Percentiles rank a stretch among this genome's conserved stretches.
These are phyloP conservation scores for Hortiboletus rubellus DNA, from an alignment of 1,284 basidiomycete species.

Conservation along the genomic window DNA sequence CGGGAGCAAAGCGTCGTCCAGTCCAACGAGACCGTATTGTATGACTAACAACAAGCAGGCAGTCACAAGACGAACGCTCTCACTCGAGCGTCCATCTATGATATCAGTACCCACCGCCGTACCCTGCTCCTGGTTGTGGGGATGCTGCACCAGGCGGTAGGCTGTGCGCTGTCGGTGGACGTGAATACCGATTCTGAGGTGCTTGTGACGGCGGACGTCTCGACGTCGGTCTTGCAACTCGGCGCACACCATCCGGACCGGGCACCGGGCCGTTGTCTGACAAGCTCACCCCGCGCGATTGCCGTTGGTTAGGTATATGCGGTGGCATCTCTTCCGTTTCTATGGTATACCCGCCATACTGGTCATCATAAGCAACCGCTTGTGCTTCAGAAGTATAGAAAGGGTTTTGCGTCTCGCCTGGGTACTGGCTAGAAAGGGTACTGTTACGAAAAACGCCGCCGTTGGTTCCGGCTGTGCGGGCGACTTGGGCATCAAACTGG, in stretches of 20 bases:
- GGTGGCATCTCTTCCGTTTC: slow-evolving; percentile 42
- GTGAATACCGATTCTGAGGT: slow-evolving; percentile 73
- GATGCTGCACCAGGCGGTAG: slow-evolving; percentile 77
- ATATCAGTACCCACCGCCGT: slow-evolving; percentile 21
- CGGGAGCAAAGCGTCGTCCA: slow-evolving; percentile 5
- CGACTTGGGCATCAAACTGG: slow-evolving; percentile 45
- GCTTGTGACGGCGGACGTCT: slow-evolving; percentile 59
- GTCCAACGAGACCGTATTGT: slow-evolving; percentile 15
- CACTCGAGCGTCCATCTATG: slow-evolving; percentile 5
- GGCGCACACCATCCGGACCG: slow-evolving; percentile 69
- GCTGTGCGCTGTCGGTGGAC: slow-evolving; percentile 49
- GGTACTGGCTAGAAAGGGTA: slow-evolving; percentile 41
- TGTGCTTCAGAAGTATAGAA: slow-evolving; percentile 45
- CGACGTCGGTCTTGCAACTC: slow-evolving; percentile 58
- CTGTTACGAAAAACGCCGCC: slow-evolving; percentile 45
- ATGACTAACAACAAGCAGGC: slow-evolving; percentile 5
- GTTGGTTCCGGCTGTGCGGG: slow-evolving; percentile 39
- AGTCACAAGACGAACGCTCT: slow-evolving; percentile 1
- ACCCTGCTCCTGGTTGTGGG: slow-evolving; percentile 46
- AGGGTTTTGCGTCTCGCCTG: slow-evolving; percentile 55
- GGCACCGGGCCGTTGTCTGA: slow-evolving; percentile 80
- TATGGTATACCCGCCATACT: slow-evolving; percentile 34
- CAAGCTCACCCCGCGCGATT: slow-evolving; percentile 66
- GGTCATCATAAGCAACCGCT: slow-evolving; percentile 39
- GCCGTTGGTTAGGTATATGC: slow-evolving; percentile 28